A percentile compares a stretch with the other conserved stretches of the same genome.
Evolutionary conservation across 1,139 yeast genomes (phyloP).

Genomic region (Sugiyamaella pinicola): DNA sequence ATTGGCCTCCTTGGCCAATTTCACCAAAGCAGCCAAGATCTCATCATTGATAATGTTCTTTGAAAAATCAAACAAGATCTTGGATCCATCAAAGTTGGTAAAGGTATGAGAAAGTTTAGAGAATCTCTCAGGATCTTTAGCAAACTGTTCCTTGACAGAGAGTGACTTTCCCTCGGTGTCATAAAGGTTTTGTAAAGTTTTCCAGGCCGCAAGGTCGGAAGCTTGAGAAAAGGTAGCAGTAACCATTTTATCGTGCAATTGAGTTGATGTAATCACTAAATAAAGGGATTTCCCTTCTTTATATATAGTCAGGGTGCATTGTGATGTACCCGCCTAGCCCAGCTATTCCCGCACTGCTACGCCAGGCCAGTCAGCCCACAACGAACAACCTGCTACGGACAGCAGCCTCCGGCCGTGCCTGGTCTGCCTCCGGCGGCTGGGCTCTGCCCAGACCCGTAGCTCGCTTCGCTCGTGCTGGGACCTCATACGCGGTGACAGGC

Average conservation of each 20-base stretch:
- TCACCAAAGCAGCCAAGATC: conserved; percentile 63
- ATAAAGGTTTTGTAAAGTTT: conserved; percentile 69
- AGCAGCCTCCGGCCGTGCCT: no score
- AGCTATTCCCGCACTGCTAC: no score
- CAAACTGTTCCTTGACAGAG: conserved; percentile 76
- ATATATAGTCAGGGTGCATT: no score
- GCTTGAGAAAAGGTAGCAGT: conserved; percentile 61
- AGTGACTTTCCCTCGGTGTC: conserved; percentile 66
- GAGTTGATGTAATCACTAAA: no score
- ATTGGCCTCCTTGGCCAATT: conserved; percentile 86
- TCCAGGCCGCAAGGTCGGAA: conserved; percentile 82
- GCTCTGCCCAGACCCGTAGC: no score
- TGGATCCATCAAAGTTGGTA: conserved; percentile 78
- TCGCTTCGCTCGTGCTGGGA: no score
- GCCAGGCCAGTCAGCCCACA: no score
- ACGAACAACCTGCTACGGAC: no score
- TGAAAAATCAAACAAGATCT: conserved; percentile 91
- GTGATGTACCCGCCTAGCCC: no score
- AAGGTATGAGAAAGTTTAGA: conserved; percentile 75
- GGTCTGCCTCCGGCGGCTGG: no score
- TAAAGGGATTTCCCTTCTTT: no score
- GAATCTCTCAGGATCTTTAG: conserved; percentile 72
- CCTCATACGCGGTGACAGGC: no score
- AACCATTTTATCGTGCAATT: conserved; percentile 4
- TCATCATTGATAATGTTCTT: conserved; percentile 91